Percentiles rank a stretch among this genome's conserved stretches.
Evolutionary conservation across 208 protist species (phyloP).

Genomic region (Trypanosoma mega): DNA sequence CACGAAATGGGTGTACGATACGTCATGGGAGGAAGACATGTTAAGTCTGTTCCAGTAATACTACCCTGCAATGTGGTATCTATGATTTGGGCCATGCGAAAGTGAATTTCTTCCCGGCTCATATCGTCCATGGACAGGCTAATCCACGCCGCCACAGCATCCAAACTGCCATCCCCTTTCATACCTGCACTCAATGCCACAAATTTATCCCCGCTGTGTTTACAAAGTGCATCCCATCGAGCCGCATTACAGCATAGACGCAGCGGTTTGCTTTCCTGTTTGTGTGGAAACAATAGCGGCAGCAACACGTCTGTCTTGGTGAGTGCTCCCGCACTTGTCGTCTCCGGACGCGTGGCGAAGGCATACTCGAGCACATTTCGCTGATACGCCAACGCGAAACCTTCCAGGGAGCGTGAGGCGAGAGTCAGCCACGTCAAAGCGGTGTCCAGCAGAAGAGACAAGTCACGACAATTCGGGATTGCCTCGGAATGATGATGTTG

Average conservation of each 20-base stretch:
- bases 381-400: conserved; percentile 20
- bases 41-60: not conserved
- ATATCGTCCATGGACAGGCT: conserved; percentile 10
- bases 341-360: conserved; percentile 1
- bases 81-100: not conserved
- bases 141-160: conserved; percentile 18
- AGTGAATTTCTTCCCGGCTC: conserved; percentile 13
- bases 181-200: not conserved
- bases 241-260: not conserved
- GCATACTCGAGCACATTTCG: conserved; percentile 17
- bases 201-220: conserved; percentile 4
- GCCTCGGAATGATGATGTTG: not conserved
- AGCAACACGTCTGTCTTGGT: conserved; percentile 12
- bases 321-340: not conserved
- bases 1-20: conserved; percentile 13
- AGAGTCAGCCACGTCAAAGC: conserved; percentile 16
- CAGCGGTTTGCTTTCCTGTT: not conserved
- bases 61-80: not conserved
- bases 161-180: conserved; percentile 19
- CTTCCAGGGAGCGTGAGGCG: not conserved
- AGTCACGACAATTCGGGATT: not conserved
- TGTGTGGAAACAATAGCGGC: conserved; percentile 4
- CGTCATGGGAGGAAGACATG: not conserved
- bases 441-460: conserved; percentile 17
- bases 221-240: conserved; percentile 3